Base-by-base conservation (phyloP, 2,329 filamentous ascomycete genomes). In the Cercospora sp. region DNA sequence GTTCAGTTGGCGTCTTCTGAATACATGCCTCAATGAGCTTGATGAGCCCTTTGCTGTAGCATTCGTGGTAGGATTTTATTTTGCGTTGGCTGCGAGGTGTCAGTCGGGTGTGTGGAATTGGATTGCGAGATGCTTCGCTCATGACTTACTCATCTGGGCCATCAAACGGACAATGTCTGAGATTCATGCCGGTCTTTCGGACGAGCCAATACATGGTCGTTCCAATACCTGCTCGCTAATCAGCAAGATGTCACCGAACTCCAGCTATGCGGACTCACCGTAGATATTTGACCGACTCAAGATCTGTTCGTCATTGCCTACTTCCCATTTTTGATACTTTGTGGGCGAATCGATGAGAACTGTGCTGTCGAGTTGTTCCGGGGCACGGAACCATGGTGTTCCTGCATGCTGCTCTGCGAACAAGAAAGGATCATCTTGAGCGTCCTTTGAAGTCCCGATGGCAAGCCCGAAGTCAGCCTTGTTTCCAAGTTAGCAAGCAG, bases 391-490 rank as follows among this genome's bases (percentile, higher is more conserved):
- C n/a, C 30, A 60, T 36, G 30, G 16, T 12, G 58, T 60, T 26
- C 58, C 58, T 36, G 58, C 28, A 5, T n/a, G 18, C 28, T 57
- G 51, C 30, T n/a, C 20, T 26, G 58, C 33, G 20, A 30, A 60
- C 16, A 36, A 1, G 12, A 28, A 18, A 23, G 58, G 58, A 23
- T 60, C 30, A 13, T 40, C 33, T 60, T n/a, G 28, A 31, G 28
- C 5, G 13, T 13, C 12, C 16, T 31, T 8, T 31, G 23, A n/a
- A 23, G 58, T 60, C 16, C 33, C 30, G 16, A 60, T 2, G 58
- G 58, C 58, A 26, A 60, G 31, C 30, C 58, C 58, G 18, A 60
- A 60, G 58, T 60, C 58, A 28, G 30, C 58, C 58, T 60, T 31
- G 13, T 28, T 28, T 28, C 16, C 28, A 3, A n/a, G 58, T 60